Evolutionary conservation across 2,329 filamentous ascomycete genomes (phyloP), one percentile per base, ranked within the genome.

Genomic region (Dothistroma septosporum): DNA sequence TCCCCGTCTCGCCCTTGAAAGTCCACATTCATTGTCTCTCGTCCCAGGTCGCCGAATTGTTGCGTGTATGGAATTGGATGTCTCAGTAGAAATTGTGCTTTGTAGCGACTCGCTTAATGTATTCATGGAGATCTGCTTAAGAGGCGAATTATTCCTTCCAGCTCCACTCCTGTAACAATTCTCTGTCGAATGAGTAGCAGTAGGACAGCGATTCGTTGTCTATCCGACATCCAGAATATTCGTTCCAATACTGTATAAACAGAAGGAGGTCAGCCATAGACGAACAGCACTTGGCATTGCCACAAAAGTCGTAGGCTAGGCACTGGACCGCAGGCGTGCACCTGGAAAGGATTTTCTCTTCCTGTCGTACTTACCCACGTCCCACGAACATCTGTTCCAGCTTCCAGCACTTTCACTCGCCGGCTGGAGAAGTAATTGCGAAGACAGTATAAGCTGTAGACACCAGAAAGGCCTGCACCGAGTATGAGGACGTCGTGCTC

Each of bases 51-150:
- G 64, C 64, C 10, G 44, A 53, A 63, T 66, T 58, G 6, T 85
- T 82, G 10, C 82, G 78, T 0, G 82, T 83, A 60, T 84, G 79
- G 71, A 85, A 85, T 1, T 79, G 75, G 19, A 77, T 79, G 58
- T 86, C 82, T 64, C 85, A 85, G 68, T 80, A 83, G 24, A 87
- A 71, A 31, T 78, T 73, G 8, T 84, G 65, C 5, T 81, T 77
- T 55, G 81, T 79, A 55, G 85, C 83, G 12, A 85, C 79, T 44
- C 85, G 81, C 21, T 83, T 78, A 66, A 87, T 86, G 68, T 87
- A 87, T 4, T 69, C 68, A 14, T 80, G 77, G 0, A 87, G 75
- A 35, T 87, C 69, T 11, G 61, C 48, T 48, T 63, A 66, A 37
- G 63, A 60, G 7, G 69, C 64, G 53, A 66, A 71, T 41, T 66